Conservation (phyloP, 352 stramenopile genomes). For the Elongisporangium prolatum region DNA sequence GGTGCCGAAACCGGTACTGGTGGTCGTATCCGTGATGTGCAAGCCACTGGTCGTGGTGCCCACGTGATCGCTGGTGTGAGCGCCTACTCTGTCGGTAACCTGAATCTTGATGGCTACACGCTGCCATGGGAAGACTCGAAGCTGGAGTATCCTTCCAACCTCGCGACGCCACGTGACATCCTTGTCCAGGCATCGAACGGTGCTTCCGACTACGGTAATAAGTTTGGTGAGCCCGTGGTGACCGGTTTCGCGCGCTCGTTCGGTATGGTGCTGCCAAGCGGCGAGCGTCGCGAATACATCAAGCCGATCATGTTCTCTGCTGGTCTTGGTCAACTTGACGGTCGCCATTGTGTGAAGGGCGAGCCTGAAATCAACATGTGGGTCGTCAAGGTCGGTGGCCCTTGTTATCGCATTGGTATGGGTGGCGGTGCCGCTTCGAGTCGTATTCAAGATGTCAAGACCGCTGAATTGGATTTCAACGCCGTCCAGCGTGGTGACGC, state of each 20-base stretch:
- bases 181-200: conserved; percentile 97
- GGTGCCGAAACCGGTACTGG: conserved; percentile 97
- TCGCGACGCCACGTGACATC: conserved; percentile 92
- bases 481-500: conserved; percentile 99
- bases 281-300: conserved; percentile 98
- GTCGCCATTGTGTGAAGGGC: conserved; percentile 91
- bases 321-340: conserved; percentile 95
- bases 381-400: conserved; percentile 98
- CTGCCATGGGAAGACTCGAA: conserved; percentile 95
- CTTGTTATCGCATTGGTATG: conserved; percentile 99
- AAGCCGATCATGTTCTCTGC: conserved; percentile 99
- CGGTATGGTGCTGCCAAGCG: conserved; percentile 93
- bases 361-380: conserved; percentile 94
- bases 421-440: conserved; percentile 96
- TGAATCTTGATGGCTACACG: conserved; percentile 95
- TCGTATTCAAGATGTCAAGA: conserved; percentile 92
- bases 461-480: conserved; percentile 98
- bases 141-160: conserved; percentile 89
- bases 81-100: conserved; percentile 91
- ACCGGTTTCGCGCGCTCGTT: conserved; percentile 97
- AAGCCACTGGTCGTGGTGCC: conserved; percentile 96
- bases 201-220: conserved; percentile 99
- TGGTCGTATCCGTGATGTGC: conserved; percentile 97
- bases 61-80: conserved; percentile 93
- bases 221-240: conserved; percentile 99